Percentiles rank a stretch among this genome's conserved stretches.
Evolutionary conservation across 2,329 filamentous ascomycete genomes (phyloP).

Genomic region (Neofusicoccum laricinum): DNA sequence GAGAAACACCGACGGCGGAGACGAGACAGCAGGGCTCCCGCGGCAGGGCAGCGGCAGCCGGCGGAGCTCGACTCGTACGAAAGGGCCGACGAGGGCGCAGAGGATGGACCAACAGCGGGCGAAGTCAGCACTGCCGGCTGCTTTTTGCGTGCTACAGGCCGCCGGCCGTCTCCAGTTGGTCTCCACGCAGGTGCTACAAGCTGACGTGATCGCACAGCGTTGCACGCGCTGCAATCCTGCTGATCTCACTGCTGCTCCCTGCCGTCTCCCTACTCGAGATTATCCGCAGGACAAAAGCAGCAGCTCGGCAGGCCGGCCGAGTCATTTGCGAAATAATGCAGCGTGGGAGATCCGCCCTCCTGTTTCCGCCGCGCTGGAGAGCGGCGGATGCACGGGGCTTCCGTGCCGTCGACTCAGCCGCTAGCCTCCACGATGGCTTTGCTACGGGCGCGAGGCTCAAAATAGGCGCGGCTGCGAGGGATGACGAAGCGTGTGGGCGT

Average conservation of each 20-base stretch:
- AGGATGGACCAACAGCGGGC: not conserved
- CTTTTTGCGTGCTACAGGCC: not conserved
- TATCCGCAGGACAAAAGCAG: not conserved
- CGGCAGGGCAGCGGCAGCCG: too few species aligned
- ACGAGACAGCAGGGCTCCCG: not conserved
- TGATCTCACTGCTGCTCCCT: slow-evolving; percentile 7
- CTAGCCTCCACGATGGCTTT: slow-evolving; percentile 9
- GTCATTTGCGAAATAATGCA: slow-evolving; percentile 11
- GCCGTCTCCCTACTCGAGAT: not conserved
- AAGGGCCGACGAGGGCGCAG: not conserved
- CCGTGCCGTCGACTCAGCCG: not conserved
- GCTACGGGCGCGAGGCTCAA: not conserved
- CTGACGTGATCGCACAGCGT: not conserved
- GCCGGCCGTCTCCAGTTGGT: not conserved
- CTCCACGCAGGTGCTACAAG: slow-evolving; percentile 1
- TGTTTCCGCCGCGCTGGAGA: slow-evolving; percentile 6
- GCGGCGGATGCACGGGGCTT: slow-evolving; percentile 13
- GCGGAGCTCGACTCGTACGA: too few species aligned
- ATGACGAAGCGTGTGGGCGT: slow-evolving; percentile 2
- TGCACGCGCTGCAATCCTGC: slow-evolving; percentile 4
- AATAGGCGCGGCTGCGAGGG: slow-evolving; percentile 9
- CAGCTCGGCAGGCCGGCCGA: slow-evolving; percentile 11
- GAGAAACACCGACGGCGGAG: not conserved
- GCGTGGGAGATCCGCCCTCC: slow-evolving; percentile 11
- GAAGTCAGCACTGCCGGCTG: not conserved